Base-by-base conservation (phyloP, 768 basidiomycete species). In the Leucosporidium creatinivorum region DNA sequence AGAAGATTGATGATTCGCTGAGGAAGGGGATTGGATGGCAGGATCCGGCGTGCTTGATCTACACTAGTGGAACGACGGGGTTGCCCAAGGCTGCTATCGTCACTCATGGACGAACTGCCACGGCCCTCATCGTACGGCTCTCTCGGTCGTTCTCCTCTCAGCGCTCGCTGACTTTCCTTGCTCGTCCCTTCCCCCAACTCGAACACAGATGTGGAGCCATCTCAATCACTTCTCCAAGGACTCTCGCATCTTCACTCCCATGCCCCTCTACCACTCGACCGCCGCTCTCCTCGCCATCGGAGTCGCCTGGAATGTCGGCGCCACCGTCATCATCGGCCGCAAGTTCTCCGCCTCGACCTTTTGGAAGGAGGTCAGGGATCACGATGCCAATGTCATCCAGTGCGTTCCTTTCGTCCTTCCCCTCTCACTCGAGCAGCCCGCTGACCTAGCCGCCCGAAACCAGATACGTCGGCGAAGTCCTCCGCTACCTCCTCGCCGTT, bases 401-500 rank as follows among this genome's bases (percentile, higher is more conserved):
- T 44, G 39, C 8, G 39, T 44, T 15, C 39, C n/a, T n/a, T n/a
- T n/a, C 13, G 33, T 44, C 39, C 15, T 13, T 44, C 13, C 39
- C 15, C 3, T 44, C 39, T 2, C 2, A 12, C 39, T 44, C 39
- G 10, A 17, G 39, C 3, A 10, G 10, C 8, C 8, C 6, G 39
- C 39, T 44, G 15, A 44, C 39, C 39, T 6, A 13, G 8, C 13
- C 39, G 39, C 39, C 13, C 39, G 33, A 4, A 44, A 44, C 39
- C 15, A 44, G 39, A 44, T 73, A 73, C 48, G 67, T 73, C 19
- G 72, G 72, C 26, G 72, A 73, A 31, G 70, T 72, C 12, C 65
- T 72, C 0, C 48, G 71, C 4, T 73, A 69, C 61, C 65, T 73
- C 25, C 62, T 73, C 51, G 58, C 68, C 0, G 33, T 31, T 1